Evolutionary conservation across 805 yeast genomes (phyloP).

Genomic region (Starmerella vaccinii): DNA sequence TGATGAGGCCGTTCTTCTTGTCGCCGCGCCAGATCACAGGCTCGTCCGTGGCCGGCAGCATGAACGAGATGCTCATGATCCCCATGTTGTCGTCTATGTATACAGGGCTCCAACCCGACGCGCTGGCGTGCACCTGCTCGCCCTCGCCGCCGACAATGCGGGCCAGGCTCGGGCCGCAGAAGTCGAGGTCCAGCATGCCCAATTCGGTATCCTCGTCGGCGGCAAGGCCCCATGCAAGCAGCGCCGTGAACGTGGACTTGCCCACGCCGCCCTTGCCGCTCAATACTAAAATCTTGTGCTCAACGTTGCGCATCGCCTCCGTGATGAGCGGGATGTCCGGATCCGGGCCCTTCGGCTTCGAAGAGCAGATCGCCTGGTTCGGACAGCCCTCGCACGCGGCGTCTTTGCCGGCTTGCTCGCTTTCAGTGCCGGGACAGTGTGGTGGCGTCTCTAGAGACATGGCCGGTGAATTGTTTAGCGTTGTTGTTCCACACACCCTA

Average conservation of each 20-base stretch:
- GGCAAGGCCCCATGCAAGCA: slow-evolving; percentile 95
- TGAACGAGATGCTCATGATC: slow-evolving; percentile 87
- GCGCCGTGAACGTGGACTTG: slow-evolving; percentile 86
- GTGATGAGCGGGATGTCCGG: slow-evolving; percentile 77
- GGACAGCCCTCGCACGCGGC: slow-evolving; percentile 95
- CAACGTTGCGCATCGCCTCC: slow-evolving; percentile 48
- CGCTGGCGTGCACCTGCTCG: slow-evolving; percentile 78
- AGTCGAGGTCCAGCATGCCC: slow-evolving; percentile 95
- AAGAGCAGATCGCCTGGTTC: slow-evolving; percentile 78
- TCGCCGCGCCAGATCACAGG: slow-evolving; percentile 97
- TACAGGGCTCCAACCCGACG: slow-evolving; percentile 93
- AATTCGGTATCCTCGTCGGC: slow-evolving; percentile 63
- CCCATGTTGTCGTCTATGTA: slow-evolving; percentile 92
- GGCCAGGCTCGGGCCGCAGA: slow-evolving; percentile 96
- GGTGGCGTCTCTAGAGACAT: slow-evolving; percentile 40
- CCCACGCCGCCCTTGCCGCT: slow-evolving; percentile 80
- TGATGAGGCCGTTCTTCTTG: slow-evolving; percentile 87
- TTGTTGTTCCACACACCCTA: background rate
- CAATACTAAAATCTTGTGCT: slow-evolving; percentile 70
- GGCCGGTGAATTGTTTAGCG: background rate
- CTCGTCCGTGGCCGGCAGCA: slow-evolving; percentile 86
- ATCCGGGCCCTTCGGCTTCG: slow-evolving; percentile 81
- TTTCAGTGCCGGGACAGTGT: slow-evolving; percentile 97
- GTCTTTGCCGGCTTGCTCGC: slow-evolving; percentile 84
- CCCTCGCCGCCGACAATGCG: slow-evolving; percentile 86